Base-by-base conservation (phyloP, 805 yeast genomes). In the Yarrowia sp. region DNA sequence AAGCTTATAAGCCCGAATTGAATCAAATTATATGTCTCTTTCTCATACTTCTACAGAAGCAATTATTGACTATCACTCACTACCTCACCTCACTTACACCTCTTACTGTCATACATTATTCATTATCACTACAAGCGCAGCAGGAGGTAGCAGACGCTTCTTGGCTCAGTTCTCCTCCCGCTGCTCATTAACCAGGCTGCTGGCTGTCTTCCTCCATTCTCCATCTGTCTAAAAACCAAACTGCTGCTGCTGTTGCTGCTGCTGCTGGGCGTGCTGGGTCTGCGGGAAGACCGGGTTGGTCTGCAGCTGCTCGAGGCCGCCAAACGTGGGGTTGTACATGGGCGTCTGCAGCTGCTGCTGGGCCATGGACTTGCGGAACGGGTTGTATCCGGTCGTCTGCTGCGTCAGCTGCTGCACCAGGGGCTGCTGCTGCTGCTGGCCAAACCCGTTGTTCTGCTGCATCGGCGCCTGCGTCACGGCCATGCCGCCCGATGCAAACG, bases 221-320 rank as follows among this genome's bases (percentile, higher is more conserved):
- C 30, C 30, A 24, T 4, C 30, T 24, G 2, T 24, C 42, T 56
- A 58, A 15, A 58, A 58, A 3, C 61, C 61, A 58, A 33, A 58
- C 39, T 42, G 63, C 39, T 42, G 47, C 49, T 56, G 52, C 50
- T 46, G 50, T 38, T 30, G 61, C 44, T 39, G 50, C 50, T 40
- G 49, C 50, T 58, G 64, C 64, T 56, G 64, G 40, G 63, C 49
- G 4, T 58, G 50, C 50, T 61, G 53, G 9, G 90, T 86, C 71
- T 87, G 86, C 0, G 91, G 91, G 72, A 88, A 89, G 9, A 87
- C 90, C 2, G 92, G 85, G 3, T 84, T 78, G 0, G 92, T 88
- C 10, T 88, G 88, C 52, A 88, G 75, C 63, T 79, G 79, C 73
- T 89, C 93, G 69, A 87, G 81, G 0, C 93, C 94, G 4, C 93